Evolutionary conservation across 2,329 filamentous ascomycete genomes (phyloP).

Genomic region (Arthrobotrys iridis): DNA sequence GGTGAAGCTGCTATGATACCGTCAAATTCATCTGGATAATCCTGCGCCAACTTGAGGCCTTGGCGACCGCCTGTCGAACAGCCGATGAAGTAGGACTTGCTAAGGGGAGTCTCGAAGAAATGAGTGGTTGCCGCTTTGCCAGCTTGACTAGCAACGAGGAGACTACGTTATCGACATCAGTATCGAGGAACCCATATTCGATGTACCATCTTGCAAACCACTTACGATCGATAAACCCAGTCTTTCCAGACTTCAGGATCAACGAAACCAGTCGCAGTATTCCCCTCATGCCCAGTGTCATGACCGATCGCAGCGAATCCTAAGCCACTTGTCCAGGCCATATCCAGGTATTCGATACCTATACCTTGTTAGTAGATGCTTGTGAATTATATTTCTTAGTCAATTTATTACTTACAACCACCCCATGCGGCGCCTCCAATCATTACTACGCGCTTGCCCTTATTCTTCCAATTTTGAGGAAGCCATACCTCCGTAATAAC

Average conservation of each 20-base stretch:
- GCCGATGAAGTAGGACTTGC: conserved; percentile 65
- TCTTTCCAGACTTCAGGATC: conserved; percentile 41
- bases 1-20: conserved; percentile 64
- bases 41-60: conserved; percentile 63
- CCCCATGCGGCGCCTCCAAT: neutral
- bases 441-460: conserved; percentile 16
- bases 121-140: conserved; percentile 9
- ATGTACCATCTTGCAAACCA: neutral
- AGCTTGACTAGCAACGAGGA: neutral
- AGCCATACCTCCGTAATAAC: conserved; percentile 42
- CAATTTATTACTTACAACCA: conserved; percentile 3
- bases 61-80: conserved; percentile 66
- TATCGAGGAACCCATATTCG: neutral
- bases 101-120: conserved; percentile 19
- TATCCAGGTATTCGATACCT: conserved; percentile 9
- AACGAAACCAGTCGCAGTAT: neutral
- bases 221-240: conserved; percentile 49
- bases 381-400: neutral
- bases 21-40: conserved; percentile 65
- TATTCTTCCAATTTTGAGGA: conserved; percentile 23
- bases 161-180: neutral
- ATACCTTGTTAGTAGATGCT: neutral
- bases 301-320: conserved; percentile 37
- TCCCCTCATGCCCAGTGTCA: conserved; percentile 40
- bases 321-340: conserved; percentile 21